A percentile compares a stretch with the other conserved stretches of the same genome.
phyloP scores from a whole-genome alignment of 108 stramenopile species.

The Discostella stelligeroides region DNA sequence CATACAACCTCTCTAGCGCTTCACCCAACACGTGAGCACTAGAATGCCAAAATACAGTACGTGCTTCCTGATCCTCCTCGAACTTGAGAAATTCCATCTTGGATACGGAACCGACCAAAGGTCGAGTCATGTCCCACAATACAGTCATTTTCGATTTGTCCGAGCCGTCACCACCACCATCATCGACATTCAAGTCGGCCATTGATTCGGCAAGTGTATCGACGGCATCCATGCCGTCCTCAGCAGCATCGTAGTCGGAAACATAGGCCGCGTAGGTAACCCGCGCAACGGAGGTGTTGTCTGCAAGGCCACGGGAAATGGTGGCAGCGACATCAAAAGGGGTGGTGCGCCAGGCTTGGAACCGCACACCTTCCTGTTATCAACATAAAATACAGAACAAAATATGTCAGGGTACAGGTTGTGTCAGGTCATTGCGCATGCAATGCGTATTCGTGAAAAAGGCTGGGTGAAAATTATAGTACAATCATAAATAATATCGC shows the following conservation, averaged over 20 bases:
- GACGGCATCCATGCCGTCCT: constrained; percentile 85
- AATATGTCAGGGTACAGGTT: too few relatives aligned
- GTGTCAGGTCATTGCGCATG: too few relatives aligned
- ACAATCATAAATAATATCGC: constrained; percentile 7
- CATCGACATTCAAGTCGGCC: constrained; percentile 73
- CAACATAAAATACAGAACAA: too few relatives aligned
- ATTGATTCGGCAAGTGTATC: constrained; percentile 74
- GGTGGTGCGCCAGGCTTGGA: constrained; percentile 73
- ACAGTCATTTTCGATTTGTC: constrained; percentile 56
- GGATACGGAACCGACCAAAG: constrained; percentile 87
- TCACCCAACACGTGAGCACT: constrained; percentile 97
- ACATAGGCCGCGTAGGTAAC: constrained; percentile 84
- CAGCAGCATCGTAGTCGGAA: constrained; percentile 69
- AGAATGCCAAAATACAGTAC: constrained; percentile 99
- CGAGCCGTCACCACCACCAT: constrained; percentile 39
- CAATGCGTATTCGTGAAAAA: too few relatives aligned
- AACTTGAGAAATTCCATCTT: constrained; percentile 93
- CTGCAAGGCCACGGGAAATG: constrained; percentile 92
- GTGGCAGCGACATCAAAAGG: constrained; percentile 93
- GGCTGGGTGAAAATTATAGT: background rate
- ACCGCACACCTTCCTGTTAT: constrained; percentile 37
- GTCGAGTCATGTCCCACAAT: constrained; percentile 97
- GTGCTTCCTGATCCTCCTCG: constrained; percentile 86
- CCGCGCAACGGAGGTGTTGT: constrained; percentile 81
- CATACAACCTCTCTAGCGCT: constrained; percentile 95